phyloP scores from a whole-genome alignment of 2,329 filamentous ascomycete species.

The Ceratocystiopsis brevicomis region DNA sequence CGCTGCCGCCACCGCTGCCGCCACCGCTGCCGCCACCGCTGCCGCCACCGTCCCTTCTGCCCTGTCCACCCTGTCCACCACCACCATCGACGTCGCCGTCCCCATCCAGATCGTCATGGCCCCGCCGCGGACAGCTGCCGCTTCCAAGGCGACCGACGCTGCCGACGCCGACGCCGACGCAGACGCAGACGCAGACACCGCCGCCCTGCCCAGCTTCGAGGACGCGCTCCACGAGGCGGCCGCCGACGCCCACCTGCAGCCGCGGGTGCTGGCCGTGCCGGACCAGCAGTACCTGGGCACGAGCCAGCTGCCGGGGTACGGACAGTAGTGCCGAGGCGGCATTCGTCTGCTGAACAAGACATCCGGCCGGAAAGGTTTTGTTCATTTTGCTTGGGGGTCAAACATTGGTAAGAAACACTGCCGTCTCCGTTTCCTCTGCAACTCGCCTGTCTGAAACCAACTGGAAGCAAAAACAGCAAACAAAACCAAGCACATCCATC shows the following conservation, averaged over 20 bases:
- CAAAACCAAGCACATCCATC: too few species aligned
- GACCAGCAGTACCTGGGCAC: slow-evolving; percentile 8
- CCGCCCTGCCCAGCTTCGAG: slow-evolving; percentile 30
- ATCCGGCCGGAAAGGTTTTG: too few species aligned
- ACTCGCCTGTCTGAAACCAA: too few species aligned
- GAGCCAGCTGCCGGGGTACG: slow-evolving; percentile 14
- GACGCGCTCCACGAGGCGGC: slow-evolving; percentile 26
- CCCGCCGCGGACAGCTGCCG: not conserved
- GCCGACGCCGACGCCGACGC: too few species aligned
- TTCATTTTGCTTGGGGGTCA: too few species aligned
- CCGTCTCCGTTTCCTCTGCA: too few species aligned
- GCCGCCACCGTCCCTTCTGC: too few species aligned
- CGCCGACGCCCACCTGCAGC: slow-evolving; percentile 23
- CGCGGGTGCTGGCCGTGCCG: slow-evolving; percentile 22
- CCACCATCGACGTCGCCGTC: slow-evolving; percentile 4
- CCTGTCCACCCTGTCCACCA: not conserved
- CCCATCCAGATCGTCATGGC: slow-evolving; percentile 5
- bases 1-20: too few species aligned
- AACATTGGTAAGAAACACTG: too few species aligned
- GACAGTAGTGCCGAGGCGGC: too few species aligned
- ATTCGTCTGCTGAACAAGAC: too few species aligned
- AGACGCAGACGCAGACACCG: slow-evolving; percentile 10
- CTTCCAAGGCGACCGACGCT: not conserved
- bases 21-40: too few species aligned
- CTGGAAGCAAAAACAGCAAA: not conserved